phyloP scores from a whole-genome alignment of 352 stramenopile species.

The Globisporangium cylindrosporum region DNA sequence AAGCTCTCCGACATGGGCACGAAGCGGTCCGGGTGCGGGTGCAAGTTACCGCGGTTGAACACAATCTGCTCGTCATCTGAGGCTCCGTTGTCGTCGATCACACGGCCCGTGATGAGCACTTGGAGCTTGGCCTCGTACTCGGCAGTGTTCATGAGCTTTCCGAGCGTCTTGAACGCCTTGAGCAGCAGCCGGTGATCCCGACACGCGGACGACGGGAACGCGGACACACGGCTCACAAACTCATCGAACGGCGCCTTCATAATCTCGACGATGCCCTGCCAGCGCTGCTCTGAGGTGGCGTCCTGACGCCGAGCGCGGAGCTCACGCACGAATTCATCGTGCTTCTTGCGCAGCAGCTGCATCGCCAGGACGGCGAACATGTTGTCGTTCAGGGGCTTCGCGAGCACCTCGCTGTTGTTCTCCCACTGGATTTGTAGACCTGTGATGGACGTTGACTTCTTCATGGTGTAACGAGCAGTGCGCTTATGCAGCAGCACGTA shows the following conservation, averaged over 20 bases:
- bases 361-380: slow-evolving; percentile 34
- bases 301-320: slow-evolving; percentile 38
- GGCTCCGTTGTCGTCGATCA: slow-evolving; percentile 7
- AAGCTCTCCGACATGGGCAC: slow-evolving; percentile 39
- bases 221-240: slow-evolving; percentile 26
- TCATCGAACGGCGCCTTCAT: slow-evolving; percentile 25
- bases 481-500: slow-evolving; percentile 58
- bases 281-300: slow-evolving; percentile 33
- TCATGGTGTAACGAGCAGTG: slow-evolving; percentile 44
- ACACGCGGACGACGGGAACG: slow-evolving; percentile 21
- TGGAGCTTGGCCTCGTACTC: slow-evolving; percentile 54
- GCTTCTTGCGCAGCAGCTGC: slow-evolving; percentile 48
- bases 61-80: slow-evolving; percentile 25
- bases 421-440: slow-evolving; percentile 32
- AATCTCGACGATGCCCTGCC: slow-evolving; percentile 32
- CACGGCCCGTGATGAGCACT: slow-evolving; percentile 47
- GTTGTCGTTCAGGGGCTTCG: slow-evolving; percentile 20
- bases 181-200: slow-evolving; percentile 51
- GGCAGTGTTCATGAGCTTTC: slow-evolving; percentile 18
- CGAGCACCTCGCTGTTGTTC: slow-evolving; percentile 24
- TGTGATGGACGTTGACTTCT: neutral
- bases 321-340: slow-evolving; percentile 43
- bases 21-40: slow-evolving; percentile 42
- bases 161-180: slow-evolving; percentile 37
- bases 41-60: slow-evolving; percentile 68